These are phyloP conservation scores for Eutrema yunnanense DNA, from an alignment of 345 rosid species.

Conservation along the genomic window DNA sequence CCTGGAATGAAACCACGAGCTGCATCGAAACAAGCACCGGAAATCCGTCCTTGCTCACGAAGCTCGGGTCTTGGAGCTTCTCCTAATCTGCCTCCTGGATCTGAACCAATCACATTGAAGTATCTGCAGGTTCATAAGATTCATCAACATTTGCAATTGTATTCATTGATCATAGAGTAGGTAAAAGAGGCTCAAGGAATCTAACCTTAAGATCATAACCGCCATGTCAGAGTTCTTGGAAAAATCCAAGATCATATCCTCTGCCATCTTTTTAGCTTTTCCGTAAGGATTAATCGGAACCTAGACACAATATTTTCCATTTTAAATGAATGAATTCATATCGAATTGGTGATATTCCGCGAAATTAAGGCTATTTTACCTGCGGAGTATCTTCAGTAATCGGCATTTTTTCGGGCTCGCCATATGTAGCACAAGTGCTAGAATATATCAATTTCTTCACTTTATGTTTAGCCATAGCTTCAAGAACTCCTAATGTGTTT, in stretches of 20 bases:
- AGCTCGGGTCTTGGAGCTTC: constrained; percentile 98
- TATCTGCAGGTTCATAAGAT: constrained; percentile 45
- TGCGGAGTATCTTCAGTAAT: constrained; percentile 91
- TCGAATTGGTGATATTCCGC: neutral
- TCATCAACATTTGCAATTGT: constrained; percentile 1
- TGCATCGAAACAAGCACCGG: constrained; percentile 98
- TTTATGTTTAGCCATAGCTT: constrained; percentile 77
- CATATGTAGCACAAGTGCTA: constrained; percentile 98
- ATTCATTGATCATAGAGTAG: neutral
- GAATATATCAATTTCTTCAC: constrained; percentile 88
- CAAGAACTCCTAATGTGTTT: constrained; percentile 83
- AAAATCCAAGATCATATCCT: constrained; percentile 89
- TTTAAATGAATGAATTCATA: neutral
- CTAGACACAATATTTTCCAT: constrained; percentile 23
- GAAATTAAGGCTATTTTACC: constrained; percentile 29
- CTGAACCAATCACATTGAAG: constrained; percentile 99
- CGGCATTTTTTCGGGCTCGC: constrained; percentile 97
- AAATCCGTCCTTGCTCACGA: constrained; percentile 95
- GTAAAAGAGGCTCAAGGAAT: neutral
- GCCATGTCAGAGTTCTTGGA: constrained; percentile 90
- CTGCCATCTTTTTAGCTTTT: constrained; percentile 99
- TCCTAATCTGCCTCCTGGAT: constrained; percentile 90
- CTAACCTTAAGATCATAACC: constrained; percentile 86
- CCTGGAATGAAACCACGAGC: constrained; percentile 87
- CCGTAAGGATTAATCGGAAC: constrained; percentile 95